Percentiles rank a stretch among this genome's conserved stretches.
phyloP scores from a whole-genome alignment of 192 early-diverging fungal species.

The Funneliformis geosporum region DNA sequence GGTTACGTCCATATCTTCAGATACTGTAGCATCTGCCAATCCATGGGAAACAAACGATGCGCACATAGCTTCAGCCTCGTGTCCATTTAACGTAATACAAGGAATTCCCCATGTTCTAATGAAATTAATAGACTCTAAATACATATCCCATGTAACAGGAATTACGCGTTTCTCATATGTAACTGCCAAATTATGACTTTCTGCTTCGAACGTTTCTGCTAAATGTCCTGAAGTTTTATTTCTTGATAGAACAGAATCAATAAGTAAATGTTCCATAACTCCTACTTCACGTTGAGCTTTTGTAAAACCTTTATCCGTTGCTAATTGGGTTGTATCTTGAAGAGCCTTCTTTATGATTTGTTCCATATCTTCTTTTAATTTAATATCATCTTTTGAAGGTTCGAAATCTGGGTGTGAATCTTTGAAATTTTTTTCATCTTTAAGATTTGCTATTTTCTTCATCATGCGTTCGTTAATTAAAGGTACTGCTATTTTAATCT shows the following conservation, averaged over 20 bases:
- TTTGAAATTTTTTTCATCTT: slow-evolving; percentile 13
- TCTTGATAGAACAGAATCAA: not conserved
- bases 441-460: not conserved
- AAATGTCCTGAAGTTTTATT: not conserved
- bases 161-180: slow-evolving; percentile 53
- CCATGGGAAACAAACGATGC: slow-evolving; percentile 53
- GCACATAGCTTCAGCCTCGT: slow-evolving; percentile 71
- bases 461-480: not conserved
- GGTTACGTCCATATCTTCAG: slow-evolving; percentile 63
- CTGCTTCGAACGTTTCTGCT: not conserved
- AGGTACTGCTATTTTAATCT: not conserved
- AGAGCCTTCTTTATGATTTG: slow-evolving; percentile 3
- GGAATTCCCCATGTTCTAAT: slow-evolving; percentile 54
- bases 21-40: slow-evolving; percentile 57
- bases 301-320: not conserved
- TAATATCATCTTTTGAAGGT: slow-evolving; percentile 1
- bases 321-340: not conserved
- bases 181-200: slow-evolving; percentile 19
- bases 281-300: not conserved
- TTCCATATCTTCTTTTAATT: slow-evolving; percentile 15
- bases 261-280: slow-evolving; percentile 2
- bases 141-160: slow-evolving; percentile 49
- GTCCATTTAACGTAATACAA: slow-evolving; percentile 43
- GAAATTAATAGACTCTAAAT: slow-evolving; percentile 50
- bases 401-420: slow-evolving; percentile 3